Evolutionary conservation across 1,284 basidiomycete species (phyloP), one percentile per base, ranked within the genome.

Genomic region (Tausonia pullulans): DNA sequence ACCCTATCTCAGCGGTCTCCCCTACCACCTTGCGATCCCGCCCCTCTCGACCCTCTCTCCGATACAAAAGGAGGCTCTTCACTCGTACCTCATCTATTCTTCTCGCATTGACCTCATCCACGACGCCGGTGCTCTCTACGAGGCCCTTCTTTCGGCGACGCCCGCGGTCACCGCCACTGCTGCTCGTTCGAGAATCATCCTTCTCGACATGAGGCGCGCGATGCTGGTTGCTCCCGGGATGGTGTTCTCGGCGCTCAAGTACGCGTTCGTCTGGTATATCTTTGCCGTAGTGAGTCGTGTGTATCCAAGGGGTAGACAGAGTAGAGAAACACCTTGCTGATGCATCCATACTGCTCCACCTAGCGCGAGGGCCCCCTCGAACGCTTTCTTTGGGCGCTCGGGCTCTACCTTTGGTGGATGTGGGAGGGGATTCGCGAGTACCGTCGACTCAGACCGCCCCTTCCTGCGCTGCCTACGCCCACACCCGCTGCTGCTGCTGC

Each of bases 191-290:
- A 13, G 13, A 40, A 4, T 41, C 16, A n/a, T 44, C 61, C 14
- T 16, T 49, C 44, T 50, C 8, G 27, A 1, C 27, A 0, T 46
- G 62, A 44, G 9, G 41, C 54, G 1, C 51, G 50, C 4, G 3
- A 46, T 39, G 51, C 51, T 40, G 46, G 41, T 58, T 27, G 46
- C 55, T 3, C 55, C 64, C 7, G 44, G 50, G 14, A 57, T 65
- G 50, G 4, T 61, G 14, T 40, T 61, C 27, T 58, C 57, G 56
- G 40, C 53, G 3, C 39, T 57, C 50, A 53, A 54, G 41, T 58
- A 62, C 48, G 11, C 46, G 39, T 45, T 58, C 6, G 65, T 66
- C 10, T 66, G 65, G 65, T 66, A 56, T 8, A 48, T 66, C 52
- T 66, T 66, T 27, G 27, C 27, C 27, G 27, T 27, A 27, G 27